Base-by-base conservation (phyloP, 352 stramenopile species). In the Lagenidium giganteum region DNA sequence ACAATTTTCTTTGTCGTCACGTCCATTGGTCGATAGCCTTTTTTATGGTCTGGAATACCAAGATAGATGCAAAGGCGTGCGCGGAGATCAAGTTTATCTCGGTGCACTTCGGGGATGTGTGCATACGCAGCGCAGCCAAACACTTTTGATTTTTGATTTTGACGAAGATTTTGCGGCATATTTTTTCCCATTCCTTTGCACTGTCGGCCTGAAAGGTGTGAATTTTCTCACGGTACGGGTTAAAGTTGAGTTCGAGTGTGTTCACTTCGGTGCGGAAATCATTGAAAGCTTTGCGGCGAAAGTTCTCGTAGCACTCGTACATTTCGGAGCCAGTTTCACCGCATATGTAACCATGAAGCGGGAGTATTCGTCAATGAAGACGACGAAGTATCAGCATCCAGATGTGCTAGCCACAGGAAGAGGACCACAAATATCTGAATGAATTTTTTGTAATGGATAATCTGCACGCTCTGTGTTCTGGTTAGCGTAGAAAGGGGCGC, bases 401-500 rank as follows among this genome's bases (percentile, higher is more conserved):
- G 43, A 43, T 6, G 36, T 32, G n/a, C 26, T 51, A 14, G 32
- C 8, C 8, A 22, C 36, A 11, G 32, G 43, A 22, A 51, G 24
- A 29, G 43, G 43, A 16, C 43, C 34, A 36, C 32, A 42, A 16
- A 42, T 37, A 18, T 51, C 43, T 23, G 22, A 29, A 22, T 51
- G 43, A 25, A 51, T 23, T 33, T 42, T 51, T 30, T 51, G 12
- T 16, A 51, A 40, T 21, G 43, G 43, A 24, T 20, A 42, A 39
- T 44, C 54, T n/a, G 43, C 31, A 47, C 47, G 31, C 43, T 50
- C 21, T 51, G 54, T 33, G 37, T 43, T 16, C 44, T 26, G 54
- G 41, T 50, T 54, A 39, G 44, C 41, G 41, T 57, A 32, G 26
- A 51, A 58, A 18, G 48, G 36, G 13, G 39, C 16, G 47, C 47